Evolutionary conservation across 1,139 yeast genomes (phyloP).

Genomic region (Blastobotrys illinoisensis): DNA sequence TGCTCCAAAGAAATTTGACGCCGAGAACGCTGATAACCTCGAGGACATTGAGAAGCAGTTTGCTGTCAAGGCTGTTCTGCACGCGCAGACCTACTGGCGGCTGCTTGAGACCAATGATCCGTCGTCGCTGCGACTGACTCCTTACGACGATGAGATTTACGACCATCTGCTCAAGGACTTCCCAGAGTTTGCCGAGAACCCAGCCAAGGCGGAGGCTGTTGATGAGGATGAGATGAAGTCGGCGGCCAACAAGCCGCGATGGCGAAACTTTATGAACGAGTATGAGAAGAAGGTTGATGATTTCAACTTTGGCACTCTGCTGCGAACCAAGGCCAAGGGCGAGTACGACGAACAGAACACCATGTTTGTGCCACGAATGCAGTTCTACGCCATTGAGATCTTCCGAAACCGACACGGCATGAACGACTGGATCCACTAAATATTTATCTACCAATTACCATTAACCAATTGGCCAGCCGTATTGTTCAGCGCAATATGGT

Average conservation of each 20-base stretch:
- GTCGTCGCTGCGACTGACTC: conserved; percentile 68
- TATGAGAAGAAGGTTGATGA: conserved; percentile 74
- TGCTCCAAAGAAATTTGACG: conserved; percentile 35
- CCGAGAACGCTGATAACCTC: conserved; percentile 55
- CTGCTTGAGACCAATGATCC: conserved; percentile 72
- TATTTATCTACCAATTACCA: background rate
- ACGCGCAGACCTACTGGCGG: conserved; percentile 88
- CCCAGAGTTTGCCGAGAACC: conserved; percentile 64
- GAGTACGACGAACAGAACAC: conserved; percentile 85
- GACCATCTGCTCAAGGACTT: conserved; percentile 62
- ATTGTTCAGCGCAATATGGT: no score
- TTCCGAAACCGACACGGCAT: conserved; percentile 86
- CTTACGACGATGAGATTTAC: conserved; percentile 74
- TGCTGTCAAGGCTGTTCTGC: conserved; percentile 95
- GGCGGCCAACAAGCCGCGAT: conserved; percentile 70
- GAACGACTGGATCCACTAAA: conserved; percentile 76
- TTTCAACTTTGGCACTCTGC: conserved; percentile 89
- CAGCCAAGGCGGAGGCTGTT: conserved; percentile 48
- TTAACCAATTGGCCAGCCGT: background rate
- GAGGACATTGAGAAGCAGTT: conserved; percentile 88
- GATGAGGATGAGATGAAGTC: conserved; percentile 81
- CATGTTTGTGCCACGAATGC: conserved; percentile 85
- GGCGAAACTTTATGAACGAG: conserved; percentile 84
- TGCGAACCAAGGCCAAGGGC: conserved; percentile 61
- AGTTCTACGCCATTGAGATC: conserved; percentile 91